These are phyloP conservation scores for Solanum lignicaule DNA, from an alignment of 257 asterid species.

Conservation along the genomic window DNA sequence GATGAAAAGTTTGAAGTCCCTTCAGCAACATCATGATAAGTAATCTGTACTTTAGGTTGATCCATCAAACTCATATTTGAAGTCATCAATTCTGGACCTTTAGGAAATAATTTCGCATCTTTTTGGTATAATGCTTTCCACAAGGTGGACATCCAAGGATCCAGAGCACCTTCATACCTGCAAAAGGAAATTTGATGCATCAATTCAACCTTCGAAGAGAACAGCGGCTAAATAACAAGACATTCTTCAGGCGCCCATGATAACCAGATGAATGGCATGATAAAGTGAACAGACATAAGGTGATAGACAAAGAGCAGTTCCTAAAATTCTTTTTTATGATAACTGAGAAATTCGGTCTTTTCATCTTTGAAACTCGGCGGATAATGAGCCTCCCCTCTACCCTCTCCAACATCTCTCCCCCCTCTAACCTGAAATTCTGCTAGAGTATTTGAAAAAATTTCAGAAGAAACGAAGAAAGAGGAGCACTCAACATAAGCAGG, in stretches of 20 bases:
- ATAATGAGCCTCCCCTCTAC: not conserved
- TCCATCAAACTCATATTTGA: slow-evolving; percentile 39
- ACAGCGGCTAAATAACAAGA: not conserved
- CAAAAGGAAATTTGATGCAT: slow-evolving; percentile 6
- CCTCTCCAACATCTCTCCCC: not conserved
- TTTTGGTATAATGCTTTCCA: slow-evolving; percentile 55
- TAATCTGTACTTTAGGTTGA: slow-evolving; percentile 63
- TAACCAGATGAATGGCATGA: not conserved
- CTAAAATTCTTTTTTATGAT: not conserved
- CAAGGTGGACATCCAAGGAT: slow-evolving; percentile 86
- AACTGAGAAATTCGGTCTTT: not conserved
- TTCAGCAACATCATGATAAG: slow-evolving; percentile 38
- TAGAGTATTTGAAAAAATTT: not conserved
- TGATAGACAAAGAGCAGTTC: not conserved
- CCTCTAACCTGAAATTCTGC: not conserved
- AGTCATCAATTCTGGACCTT: slow-evolving; percentile 37
- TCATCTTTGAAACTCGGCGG: not conserved
- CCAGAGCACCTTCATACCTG: slow-evolving; percentile 96
- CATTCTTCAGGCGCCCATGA: not conserved
- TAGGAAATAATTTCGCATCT: slow-evolving; percentile 50
- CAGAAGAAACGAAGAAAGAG: not conserved
- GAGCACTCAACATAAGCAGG: not conserved
- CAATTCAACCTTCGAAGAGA: not conserved
- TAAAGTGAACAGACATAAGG: not conserved
- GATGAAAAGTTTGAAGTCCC: slow-evolving; percentile 29